A percentile compares a stretch with the other conserved stretches of the same genome.
These are phyloP conservation scores for Salicornia ramosissima DNA, from an alignment of 148 eudicot genomes.

Conservation along the genomic window DNA sequence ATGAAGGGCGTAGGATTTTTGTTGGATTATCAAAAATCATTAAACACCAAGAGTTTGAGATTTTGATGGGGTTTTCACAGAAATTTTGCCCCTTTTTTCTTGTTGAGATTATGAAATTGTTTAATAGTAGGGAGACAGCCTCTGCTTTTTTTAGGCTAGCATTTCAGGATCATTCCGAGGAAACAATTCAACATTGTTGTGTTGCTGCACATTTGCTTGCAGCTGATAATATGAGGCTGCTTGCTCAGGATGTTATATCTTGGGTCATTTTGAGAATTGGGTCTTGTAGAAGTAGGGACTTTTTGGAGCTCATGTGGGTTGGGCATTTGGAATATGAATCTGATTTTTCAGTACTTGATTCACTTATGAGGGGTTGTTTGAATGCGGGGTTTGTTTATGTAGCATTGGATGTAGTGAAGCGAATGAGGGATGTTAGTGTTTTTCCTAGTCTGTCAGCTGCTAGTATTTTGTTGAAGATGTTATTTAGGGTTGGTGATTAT, in stretches of 20 bases:
- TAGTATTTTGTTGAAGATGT: constrained; percentile 46
- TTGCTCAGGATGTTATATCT: constrained; percentile 72
- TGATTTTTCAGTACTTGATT: constrained; percentile 67
- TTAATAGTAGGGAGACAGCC: constrained; percentile 40
- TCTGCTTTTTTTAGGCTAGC: constrained; percentile 58
- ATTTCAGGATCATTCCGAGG: constrained; percentile 48
- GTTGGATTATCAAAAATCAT: constrained; percentile 55
- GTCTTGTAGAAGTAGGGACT: constrained; percentile 41
- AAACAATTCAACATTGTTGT: constrained; percentile 41
- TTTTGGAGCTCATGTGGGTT: constrained; percentile 61
- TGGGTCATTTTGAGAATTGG: constrained; percentile 63
- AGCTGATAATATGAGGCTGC: constrained; percentile 29
- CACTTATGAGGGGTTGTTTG: constrained; percentile 75
- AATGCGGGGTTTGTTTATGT: constrained; percentile 45
- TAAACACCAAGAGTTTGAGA: constrained; percentile 29
- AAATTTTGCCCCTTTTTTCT: constrained; percentile 61
- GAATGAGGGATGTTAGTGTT: constrained; percentile 59
- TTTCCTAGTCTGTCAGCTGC: constrained; percentile 53
- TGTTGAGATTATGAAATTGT: constrained; percentile 53
- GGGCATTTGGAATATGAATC: constrained; percentile 42
- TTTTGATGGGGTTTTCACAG: constrained; percentile 42
- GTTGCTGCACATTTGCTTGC: constrained; percentile 52
- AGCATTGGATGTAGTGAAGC: constrained; percentile 51
- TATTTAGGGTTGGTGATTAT: constrained; percentile 67
- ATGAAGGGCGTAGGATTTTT: constrained; percentile 51